These are phyloP conservation scores for Ceriops tagal DNA, from an alignment of 345 rosid genomes.

Conservation along the genomic window DNA sequence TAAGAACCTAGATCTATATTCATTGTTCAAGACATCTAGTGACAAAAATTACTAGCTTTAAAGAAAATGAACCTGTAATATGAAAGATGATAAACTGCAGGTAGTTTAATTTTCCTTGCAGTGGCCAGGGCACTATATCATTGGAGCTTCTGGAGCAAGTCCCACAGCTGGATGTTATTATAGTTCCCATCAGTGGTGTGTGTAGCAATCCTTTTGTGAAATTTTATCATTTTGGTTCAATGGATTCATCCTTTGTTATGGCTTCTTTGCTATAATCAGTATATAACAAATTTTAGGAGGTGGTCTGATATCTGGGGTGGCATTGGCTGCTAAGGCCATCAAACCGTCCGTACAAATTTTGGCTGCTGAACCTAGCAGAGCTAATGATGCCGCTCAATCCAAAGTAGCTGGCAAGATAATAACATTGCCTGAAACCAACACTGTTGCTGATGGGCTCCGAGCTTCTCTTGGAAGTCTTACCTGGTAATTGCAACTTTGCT, in stretches of 20 bases:
- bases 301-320: constrained; percentile 82
- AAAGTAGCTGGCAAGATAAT: constrained; percentile 69
- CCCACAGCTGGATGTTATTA: constrained; percentile 60
- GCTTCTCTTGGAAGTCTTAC: constrained; percentile 80
- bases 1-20: not conserved
- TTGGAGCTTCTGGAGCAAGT: constrained; percentile 80
- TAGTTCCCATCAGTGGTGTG: constrained; percentile 86
- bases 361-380: constrained; percentile 89
- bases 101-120: constrained; percentile 25
- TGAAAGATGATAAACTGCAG: constrained; percentile 6
- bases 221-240: constrained; percentile 4
- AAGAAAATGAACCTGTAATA: not conserved
- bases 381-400: constrained; percentile 90
- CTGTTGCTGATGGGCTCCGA: constrained; percentile 84
- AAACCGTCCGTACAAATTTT: constrained; percentile 73
- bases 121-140: constrained; percentile 88
- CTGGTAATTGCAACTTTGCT: constrained; percentile 45
- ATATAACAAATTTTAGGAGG: constrained; percentile 50
- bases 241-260: not conserved
- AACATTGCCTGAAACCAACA: constrained; percentile 59
- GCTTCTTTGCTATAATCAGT: not conserved
- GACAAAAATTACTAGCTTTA: not conserved
- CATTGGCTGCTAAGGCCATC: constrained; percentile 86
- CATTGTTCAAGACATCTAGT: too few species aligned
- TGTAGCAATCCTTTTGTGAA: not conserved